Percentiles rank a stretch among this genome's conserved stretches.
Evolutionary conservation across 23 red algal species (phyloP).

Genomic region (Pyropia haitanensis): DNA sequence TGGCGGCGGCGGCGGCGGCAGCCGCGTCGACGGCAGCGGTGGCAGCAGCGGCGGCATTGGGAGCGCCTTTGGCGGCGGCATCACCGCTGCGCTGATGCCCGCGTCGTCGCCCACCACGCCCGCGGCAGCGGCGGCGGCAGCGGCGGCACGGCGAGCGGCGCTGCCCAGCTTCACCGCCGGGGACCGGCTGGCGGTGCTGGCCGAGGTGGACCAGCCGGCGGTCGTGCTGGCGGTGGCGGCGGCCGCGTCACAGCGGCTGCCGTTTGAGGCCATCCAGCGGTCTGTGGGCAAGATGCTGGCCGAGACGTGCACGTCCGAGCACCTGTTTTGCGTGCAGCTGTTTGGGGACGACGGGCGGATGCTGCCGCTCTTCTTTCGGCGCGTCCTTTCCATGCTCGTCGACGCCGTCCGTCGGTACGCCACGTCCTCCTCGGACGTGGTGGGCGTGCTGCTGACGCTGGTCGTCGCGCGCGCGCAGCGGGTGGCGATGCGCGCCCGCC

Average conservation of each 20-base stretch:
- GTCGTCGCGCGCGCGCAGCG: conserved; percentile 56
- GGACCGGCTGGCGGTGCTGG: conserved; percentile 43
- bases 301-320: conserved; percentile 79
- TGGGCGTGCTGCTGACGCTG: conserved; percentile 75
- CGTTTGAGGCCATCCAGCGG: conserved; percentile 82
- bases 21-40: no score
- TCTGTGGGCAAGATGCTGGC: conserved; percentile 82
- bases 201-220: conserved; percentile 52
- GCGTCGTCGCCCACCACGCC: neutral
- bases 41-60: no score
- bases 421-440: conserved; percentile 42
- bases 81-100: no score
- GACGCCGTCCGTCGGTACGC: conserved; percentile 50
- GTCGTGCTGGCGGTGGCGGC: conserved; percentile 73
- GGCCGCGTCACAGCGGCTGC: conserved; percentile 49
- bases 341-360: conserved; percentile 51
- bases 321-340: conserved; percentile 48
- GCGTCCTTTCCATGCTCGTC: conserved; percentile 38
- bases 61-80: no score
- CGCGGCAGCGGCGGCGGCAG: neutral
- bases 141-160: no score
- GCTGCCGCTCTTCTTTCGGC: conserved; percentile 44
- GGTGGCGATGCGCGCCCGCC: conserved; percentile 47
- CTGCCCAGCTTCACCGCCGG: conserved; percentile 29
- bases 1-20: neutral